Evolutionary conservation across 140 eudicot species (phyloP), one percentile per base, ranked within the genome.

Genomic region (Senecio squalidus): DNA sequence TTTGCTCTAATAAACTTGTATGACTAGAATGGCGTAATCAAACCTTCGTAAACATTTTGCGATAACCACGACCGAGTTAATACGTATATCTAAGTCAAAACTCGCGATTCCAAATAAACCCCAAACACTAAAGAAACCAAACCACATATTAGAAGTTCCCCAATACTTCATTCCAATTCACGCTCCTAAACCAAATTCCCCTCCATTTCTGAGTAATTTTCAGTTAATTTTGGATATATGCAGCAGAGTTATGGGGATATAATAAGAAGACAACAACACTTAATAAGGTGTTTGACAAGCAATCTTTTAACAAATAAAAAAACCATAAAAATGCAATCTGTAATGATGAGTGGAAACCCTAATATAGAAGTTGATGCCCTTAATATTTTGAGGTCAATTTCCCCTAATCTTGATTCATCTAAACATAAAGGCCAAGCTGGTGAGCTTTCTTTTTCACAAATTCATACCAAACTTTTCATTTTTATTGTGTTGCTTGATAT

Each of bases 391-490:
- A 87, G 82, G 71, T 78, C 83, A 73, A 77, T 91, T 44, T 79
- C 89, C 46, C 98, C 98, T 9, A 49, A 61, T 18, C 86, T 91
- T 56, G 92, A 81, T 60, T 31, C 60, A 29, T 15, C 23, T 54
- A 54, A 54, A 11, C 60, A 54, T 29, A 54, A 54, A 31, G 60
- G 98, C 72, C 98, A 91, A 80, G 94, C 98, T 69, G 98, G 98
- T 87, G 33, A 72, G 71, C 51, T 11, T 6, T 40, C 44, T 54
- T 23, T 43, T 63, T 47, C 20, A 3, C 4, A 6, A 9, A 57
- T 45, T 50, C 0, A 20, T 11, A 16, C 7, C n/a, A 9, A 20
- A 3, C 10, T 26, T 66, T 43, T 4, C 11, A 30, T 30, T 33
- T 5, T 58, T 30, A 17, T 13, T 49, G 0, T 34, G 2, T 27